Percentiles rank a stretch among this genome's conserved stretches.
Conservation (phyloP, 768 basidiomycete species). For the Trametes punicea region DNA sequence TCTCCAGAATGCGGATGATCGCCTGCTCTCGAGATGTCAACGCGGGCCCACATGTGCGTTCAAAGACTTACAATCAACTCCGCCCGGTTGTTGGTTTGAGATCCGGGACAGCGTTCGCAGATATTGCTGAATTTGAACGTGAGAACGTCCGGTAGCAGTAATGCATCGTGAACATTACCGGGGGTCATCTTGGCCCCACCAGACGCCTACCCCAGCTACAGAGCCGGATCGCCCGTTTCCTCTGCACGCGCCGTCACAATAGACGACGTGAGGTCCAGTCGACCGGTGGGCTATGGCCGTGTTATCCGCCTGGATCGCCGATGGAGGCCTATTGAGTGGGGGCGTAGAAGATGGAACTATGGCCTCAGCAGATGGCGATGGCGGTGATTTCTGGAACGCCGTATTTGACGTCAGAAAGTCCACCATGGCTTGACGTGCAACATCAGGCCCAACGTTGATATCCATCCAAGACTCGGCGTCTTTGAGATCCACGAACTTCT, state of each 20-base stretch:
- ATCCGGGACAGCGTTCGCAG: conserved; percentile 75
- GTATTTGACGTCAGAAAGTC: background rate
- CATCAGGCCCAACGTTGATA: background rate
- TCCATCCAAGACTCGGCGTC: conserved; percentile 59
- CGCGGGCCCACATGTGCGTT: background rate
- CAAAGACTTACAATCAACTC: conserved; percentile 68
- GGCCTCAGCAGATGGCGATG: no score
- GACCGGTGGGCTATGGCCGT: no score
- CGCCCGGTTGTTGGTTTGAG: conserved; percentile 84
- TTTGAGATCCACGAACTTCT: conserved; percentile 55
- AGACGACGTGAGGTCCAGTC: conserved; percentile 48
- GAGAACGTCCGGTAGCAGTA: background rate
- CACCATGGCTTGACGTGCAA: background rate
- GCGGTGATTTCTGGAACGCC: background rate
- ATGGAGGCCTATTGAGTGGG: background rate
- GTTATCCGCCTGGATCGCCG: background rate
- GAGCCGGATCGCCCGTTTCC: conserved; percentile 70
- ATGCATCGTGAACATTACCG: conserved; percentile 38
- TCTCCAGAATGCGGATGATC: conserved; percentile 79
- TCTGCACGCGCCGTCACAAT: conserved; percentile 83
- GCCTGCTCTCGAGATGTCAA: conserved; percentile 49
- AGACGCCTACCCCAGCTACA: conserved; percentile 82
- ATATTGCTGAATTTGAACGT: conserved; percentile 55
- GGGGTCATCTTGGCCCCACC: conserved; percentile 71
- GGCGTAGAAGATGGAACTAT: no score